Evolutionary conservation across 768 basidiomycete species (phyloP), one percentile per base, ranked within the genome.

Genomic region (Psilocybe azurescens): DNA sequence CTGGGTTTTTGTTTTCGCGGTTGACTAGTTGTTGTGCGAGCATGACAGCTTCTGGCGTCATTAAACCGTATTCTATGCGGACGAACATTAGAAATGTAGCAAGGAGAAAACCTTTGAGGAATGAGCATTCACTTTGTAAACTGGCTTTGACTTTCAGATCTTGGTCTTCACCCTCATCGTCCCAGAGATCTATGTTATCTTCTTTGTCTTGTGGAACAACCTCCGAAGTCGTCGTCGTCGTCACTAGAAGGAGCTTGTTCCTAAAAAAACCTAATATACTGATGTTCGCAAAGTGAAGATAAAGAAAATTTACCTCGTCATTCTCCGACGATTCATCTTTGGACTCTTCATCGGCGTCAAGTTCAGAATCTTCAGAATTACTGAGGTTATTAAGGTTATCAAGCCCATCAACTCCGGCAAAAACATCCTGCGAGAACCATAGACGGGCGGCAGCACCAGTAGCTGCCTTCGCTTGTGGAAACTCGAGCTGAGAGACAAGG

Each of bases 351-450:
- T 77, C 77, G 0, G 39, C 61, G 29, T 73, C 69, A 14, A 68
- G 69, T 36, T 71, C 69, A 8, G 64, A 60, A 29, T 64, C 80
- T 48, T 80, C 68, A 2, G 63, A 60, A 28, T 69, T 81, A 50
- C 79, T 83, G 7, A 81, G 24, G 24, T 24, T 24, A 24, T 63
- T 58, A 24, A 24, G 24, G 24, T 70, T 70, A 3, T 72, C 77
- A 5, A 78, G 72, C 5, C 69, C 83, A 47, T 83, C 86, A 6
- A 86, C 73, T 24, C 84, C 90, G 53, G 87, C 83, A 81, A 99
- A 99, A 48, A 97, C 75, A 54, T 91, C 90, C 75, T 97, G 97
- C 65, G 91, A 89, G 77, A 98, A 99, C 97, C 97, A 99, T n/a
- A 98, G 73, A 67, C 90, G 84, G 2, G 95, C 86, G 49, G 88